phyloP scores from a whole-genome alignment of 1,284 basidiomycete genomes.

The Pisolithus thermaeus region DNA sequence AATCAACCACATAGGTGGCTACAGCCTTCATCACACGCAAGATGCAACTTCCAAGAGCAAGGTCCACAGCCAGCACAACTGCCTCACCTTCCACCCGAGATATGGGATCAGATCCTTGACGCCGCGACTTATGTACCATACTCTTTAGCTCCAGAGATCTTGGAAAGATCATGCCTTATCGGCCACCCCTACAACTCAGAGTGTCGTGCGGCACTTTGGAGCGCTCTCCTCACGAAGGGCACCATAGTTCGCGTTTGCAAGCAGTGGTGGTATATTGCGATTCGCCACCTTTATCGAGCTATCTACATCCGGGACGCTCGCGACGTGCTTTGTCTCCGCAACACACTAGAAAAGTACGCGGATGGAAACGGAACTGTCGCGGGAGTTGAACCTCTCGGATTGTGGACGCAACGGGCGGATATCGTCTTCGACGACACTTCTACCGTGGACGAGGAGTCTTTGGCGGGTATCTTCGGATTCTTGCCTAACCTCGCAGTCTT shows the following conservation, averaged over 20 bases:
- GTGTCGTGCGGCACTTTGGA: slow-evolving; percentile 9
- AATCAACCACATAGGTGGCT: too few relatives aligned
- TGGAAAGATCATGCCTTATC: slow-evolving; percentile 13
- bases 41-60: too few relatives aligned
- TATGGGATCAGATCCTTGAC: slow-evolving; percentile 32
- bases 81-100: slow-evolving; percentile 32
- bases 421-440: slow-evolving; percentile 24
- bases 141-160: slow-evolving; percentile 22
- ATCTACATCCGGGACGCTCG: slow-evolving; percentile 22
- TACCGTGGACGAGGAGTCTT: slow-evolving; percentile 2
- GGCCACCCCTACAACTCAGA: slow-evolving; percentile 8
- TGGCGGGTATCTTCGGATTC: slow-evolving; percentile 19
- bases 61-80: too few relatives aligned
- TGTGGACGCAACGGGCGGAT: slow-evolving; percentile 30
- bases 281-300: slow-evolving; percentile 28
- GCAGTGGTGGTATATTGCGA: slow-evolving; percentile 32
- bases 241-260: slow-evolving; percentile 34
- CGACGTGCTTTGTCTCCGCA: slow-evolving; percentile 20
- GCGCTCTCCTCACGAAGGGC: slow-evolving; percentile 27
- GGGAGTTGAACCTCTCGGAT: slow-evolving; percentile 19
- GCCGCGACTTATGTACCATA: slow-evolving; percentile 27
- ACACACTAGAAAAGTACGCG: slow-evolving; percentile 14
- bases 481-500: slow-evolving; percentile 27
- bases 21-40: too few relatives aligned
- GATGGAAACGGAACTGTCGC: slow-evolving; percentile 5